These are phyloP conservation scores for Arthroderma sp. DNA, from an alignment of 2,329 filamentous ascomycete species.

Conservation along the genomic window DNA sequence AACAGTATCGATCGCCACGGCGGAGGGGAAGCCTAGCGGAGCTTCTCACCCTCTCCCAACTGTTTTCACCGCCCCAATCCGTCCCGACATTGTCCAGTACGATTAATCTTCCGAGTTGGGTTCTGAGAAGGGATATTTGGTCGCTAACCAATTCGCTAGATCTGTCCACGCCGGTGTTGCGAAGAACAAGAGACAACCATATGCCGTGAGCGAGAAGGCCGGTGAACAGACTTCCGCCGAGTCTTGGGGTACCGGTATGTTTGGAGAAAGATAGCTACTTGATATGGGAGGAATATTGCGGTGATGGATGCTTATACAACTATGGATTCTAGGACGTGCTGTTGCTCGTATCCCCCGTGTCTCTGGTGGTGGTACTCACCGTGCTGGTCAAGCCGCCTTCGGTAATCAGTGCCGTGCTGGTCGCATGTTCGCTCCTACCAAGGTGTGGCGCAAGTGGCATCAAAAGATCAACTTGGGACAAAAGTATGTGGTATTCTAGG, in stretches of 20 bases:
- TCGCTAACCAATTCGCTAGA: conserved; percentile 24
- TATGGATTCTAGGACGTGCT: conserved; percentile 61
- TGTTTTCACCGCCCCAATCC: conserved; percentile 96
- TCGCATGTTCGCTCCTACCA: conserved; percentile 99
- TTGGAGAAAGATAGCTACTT: conserved; percentile 17
- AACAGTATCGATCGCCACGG: conserved; percentile 92
- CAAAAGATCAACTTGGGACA: conserved; percentile 99
- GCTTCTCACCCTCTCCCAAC: conserved; percentile 83
- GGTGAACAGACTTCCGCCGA: conserved; percentile 99
- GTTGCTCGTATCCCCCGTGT: conserved; percentile 99
- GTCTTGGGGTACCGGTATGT: conserved; percentile 98
- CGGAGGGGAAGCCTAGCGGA: conserved; percentile 85
- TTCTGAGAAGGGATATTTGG: neutral
- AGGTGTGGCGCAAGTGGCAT: conserved; percentile 99
- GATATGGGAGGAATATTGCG: conserved; percentile 6
- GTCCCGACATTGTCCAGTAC: conserved; percentile 97
- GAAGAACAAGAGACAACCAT: conserved; percentile 99
- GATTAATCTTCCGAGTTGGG: conserved; percentile 18
- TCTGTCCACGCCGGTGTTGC: conserved; percentile 93
- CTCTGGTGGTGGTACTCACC: conserved; percentile 99
- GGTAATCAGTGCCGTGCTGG: conserved; percentile 99
- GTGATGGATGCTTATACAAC: conserved; percentile 5
- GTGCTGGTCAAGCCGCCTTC: conserved; percentile 98
- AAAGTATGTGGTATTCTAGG: conserved; percentile 49
- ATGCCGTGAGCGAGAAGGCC: conserved; percentile 99